Evolutionary conservation across 2,329 filamentous ascomycete genomes (phyloP).

Genomic region (Mollisiaceae sp.): DNA sequence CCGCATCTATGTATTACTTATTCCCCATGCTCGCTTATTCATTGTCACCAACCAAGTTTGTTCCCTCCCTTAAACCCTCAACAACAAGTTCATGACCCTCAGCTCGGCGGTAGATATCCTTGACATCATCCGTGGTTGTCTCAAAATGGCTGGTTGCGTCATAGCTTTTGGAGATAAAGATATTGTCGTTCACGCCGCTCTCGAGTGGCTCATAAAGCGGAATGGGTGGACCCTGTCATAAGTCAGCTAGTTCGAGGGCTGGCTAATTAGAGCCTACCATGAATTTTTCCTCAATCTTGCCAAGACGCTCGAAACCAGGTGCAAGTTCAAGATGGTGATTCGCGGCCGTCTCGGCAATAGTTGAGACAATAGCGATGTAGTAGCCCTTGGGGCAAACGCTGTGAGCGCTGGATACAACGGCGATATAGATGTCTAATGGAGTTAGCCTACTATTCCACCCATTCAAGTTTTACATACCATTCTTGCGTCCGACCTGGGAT

Average conservation of each 20-base stretch:
- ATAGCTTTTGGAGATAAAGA: slow-evolving; percentile 99
- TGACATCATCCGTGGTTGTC: slow-evolving; percentile 88
- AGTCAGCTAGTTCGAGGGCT: slow-evolving; percentile 18
- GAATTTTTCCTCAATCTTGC: slow-evolving; percentile 95
- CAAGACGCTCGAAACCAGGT: slow-evolving; percentile 89
- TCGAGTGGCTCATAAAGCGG: slow-evolving; percentile 92
- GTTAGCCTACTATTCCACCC: slow-evolving; percentile 22
- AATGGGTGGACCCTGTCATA: slow-evolving; percentile 72
- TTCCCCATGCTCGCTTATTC: slow-evolving; percentile 16
- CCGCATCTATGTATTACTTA: slow-evolving; percentile 6
- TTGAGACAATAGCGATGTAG: slow-evolving; percentile 98
- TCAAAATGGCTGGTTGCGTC: slow-evolving; percentile 98
- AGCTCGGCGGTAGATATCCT: slow-evolving; percentile 86
- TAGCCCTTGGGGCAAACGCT: slow-evolving; percentile 99
- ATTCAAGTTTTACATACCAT: slow-evolving; percentile 60
- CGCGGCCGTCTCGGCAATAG: slow-evolving; percentile 86
- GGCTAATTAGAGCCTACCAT: slow-evolving; percentile 62
- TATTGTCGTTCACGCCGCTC: slow-evolving; percentile 82
- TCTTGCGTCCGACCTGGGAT: slow-evolving; percentile 94
- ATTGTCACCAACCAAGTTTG: slow-evolving; percentile 70
- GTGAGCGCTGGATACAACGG: slow-evolving; percentile 92
- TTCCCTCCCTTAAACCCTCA: slow-evolving; percentile 70
- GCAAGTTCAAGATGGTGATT: slow-evolving; percentile 97
- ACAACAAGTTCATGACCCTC: slow-evolving; percentile 71
- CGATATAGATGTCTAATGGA: slow-evolving; percentile 86